These are phyloP conservation scores for Suhomyces sp. DNA, from an alignment of 805 yeast species.

Conservation along the genomic window DNA sequence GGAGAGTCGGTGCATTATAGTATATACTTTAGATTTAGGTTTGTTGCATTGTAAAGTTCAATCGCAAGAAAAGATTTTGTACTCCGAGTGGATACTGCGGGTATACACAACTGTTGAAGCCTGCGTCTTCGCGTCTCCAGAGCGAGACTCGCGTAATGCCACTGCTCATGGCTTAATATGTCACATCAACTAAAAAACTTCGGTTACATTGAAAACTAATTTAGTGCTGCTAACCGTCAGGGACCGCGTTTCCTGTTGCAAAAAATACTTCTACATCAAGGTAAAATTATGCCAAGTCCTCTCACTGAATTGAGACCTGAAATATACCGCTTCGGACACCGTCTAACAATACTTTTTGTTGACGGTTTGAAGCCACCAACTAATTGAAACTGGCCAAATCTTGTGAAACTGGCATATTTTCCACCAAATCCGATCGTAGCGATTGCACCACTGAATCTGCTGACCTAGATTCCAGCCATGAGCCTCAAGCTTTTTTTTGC, in stretches of 20 bases:
- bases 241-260: not conserved
- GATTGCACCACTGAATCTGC: not conserved
- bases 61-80: not conserved
- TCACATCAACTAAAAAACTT: not conserved
- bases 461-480: not conserved
- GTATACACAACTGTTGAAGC: not conserved
- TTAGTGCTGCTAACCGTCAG: not conserved
- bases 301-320: not conserved
- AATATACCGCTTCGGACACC: not conserved
- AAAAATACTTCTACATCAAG: not conserved
- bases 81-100: not conserved
- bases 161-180: not conserved
- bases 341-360: not conserved
- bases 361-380: not conserved
- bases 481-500: not conserved
- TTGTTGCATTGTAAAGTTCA: not conserved
- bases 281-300: not conserved
- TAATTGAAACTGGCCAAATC: not conserved
- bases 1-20: constrained; percentile 61
- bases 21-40: not conserved
- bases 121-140: not conserved
- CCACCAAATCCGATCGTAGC: not conserved
- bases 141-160: not conserved
- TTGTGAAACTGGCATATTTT: not conserved
- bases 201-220: not conserved